Evolutionary conservation across 116 monocot genomes (phyloP).

Genomic region (Trichopus zeylanicus): DNA sequence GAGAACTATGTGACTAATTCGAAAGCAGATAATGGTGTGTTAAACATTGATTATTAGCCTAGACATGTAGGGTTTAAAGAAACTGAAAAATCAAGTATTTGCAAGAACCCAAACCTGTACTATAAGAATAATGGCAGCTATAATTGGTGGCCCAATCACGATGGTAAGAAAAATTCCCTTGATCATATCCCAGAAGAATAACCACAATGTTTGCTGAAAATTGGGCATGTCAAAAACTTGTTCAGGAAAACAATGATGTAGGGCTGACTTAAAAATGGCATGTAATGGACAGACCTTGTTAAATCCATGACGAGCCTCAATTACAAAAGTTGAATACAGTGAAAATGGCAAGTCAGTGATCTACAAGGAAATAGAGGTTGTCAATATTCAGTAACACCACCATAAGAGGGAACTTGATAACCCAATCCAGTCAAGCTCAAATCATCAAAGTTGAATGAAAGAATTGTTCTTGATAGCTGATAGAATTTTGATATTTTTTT

Average conservation of each 20-base stretch:
- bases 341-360: conserved; percentile 91
- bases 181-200: conserved; percentile 78
- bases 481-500: too few relatives aligned
- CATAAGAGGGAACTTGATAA: neutral
- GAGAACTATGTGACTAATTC: neutral
- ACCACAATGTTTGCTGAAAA: conserved; percentile 82
- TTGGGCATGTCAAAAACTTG: neutral
- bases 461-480: neutral
- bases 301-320: conserved; percentile 93
- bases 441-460: too few relatives aligned
- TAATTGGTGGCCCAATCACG: conserved; percentile 81
- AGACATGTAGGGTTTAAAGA: neutral
- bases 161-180: conserved; percentile 70
- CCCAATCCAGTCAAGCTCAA: too few relatives aligned
- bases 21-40: neutral
- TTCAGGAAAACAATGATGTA: neutral
- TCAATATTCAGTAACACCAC: conserved; percentile 1
- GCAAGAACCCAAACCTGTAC: conserved; percentile 49
- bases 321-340: conserved; percentile 90
- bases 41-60: neutral
- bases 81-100: neutral
- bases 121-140: conserved; percentile 78
- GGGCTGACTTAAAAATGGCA: conserved; percentile 6
- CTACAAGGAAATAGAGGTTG: conserved; percentile 27
- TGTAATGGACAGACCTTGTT: conserved; percentile 58